Evolutionary conservation across 441 rosid species (phyloP).

Genomic region (Populus hybrid): DNA sequence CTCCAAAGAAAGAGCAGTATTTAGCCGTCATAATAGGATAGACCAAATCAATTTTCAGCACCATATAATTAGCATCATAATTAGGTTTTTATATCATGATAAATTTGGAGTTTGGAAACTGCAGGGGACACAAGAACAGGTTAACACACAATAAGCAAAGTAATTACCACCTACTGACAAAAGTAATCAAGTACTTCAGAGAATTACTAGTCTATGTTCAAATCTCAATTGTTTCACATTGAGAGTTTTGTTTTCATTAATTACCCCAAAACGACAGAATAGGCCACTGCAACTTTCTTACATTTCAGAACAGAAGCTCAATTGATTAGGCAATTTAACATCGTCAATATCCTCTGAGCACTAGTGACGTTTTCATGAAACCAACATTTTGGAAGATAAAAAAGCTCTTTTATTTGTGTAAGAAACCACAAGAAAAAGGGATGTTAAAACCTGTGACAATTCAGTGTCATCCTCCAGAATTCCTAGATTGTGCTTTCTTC

Average conservation of each 20-base stretch:
- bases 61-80: neutral
- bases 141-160: neutral
- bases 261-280: neutral
- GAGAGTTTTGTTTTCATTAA: neutral
- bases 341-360: neutral
- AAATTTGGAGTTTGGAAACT: neutral
- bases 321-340: neutral
- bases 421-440: constrained; percentile 6
- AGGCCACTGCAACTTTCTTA: neutral
- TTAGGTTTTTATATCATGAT: no score
- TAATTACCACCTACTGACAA: neutral
- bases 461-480: constrained; percentile 48
- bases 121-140: neutral
- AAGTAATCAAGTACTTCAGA: neutral
- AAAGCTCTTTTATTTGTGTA: neutral
- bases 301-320: neutral
- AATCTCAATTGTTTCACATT: neutral
- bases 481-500: constrained; percentile 67
- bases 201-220: neutral
- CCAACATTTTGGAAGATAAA: neutral
- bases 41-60: neutral
- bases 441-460: constrained; percentile 49
- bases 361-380: neutral
- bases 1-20: neutral
- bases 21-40: neutral